Conservation (phyloP, 2,329 filamentous ascomycete species). For the Diaporthe vexans region DNA sequence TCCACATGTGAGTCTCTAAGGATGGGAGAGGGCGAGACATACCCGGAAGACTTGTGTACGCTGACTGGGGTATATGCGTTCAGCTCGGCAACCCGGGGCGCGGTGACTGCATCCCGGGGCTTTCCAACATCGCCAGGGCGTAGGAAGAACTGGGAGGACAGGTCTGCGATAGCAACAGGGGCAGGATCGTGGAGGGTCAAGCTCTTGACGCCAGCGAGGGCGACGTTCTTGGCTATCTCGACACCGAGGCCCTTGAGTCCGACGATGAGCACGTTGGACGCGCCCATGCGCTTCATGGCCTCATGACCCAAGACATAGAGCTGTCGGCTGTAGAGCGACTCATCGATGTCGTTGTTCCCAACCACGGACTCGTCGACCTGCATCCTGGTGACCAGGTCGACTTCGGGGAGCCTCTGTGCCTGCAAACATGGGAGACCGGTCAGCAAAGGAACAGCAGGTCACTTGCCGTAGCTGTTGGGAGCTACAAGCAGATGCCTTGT, state of each 20-base stretch:
- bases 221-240: constrained; percentile 99
- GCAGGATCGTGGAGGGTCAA: constrained; percentile 92
- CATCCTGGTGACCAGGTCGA: constrained; percentile 75
- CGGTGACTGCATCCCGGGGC: constrained; percentile 87
- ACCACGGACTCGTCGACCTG: constrained; percentile 74
- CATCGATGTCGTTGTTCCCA: constrained; percentile 74
- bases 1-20: neutral
- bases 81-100: constrained; percentile 90
- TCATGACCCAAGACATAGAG: constrained; percentile 80
- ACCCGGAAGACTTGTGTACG: constrained; percentile 75
- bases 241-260: constrained; percentile 95
- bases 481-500: neutral
- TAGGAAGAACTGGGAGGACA: constrained; percentile 98
- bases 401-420: constrained; percentile 68
- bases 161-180: constrained; percentile 85
- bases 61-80: constrained; percentile 96
- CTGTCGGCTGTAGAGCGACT: constrained; percentile 81
- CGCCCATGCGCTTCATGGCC: constrained; percentile 99
- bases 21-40: constrained; percentile 44
- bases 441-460: constrained; percentile 34
- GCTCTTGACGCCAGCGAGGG: constrained; percentile 97
- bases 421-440: constrained; percentile 47
- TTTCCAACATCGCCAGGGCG: constrained; percentile 90
- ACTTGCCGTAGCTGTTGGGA: neutral
- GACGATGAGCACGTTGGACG: constrained; percentile 92